Percentiles rank a stretch among this genome's conserved stretches.
These are phyloP conservation scores for Phaeolepiota aurea DNA, from an alignment of 768 basidiomycete genomes.

Conservation along the genomic window DNA sequence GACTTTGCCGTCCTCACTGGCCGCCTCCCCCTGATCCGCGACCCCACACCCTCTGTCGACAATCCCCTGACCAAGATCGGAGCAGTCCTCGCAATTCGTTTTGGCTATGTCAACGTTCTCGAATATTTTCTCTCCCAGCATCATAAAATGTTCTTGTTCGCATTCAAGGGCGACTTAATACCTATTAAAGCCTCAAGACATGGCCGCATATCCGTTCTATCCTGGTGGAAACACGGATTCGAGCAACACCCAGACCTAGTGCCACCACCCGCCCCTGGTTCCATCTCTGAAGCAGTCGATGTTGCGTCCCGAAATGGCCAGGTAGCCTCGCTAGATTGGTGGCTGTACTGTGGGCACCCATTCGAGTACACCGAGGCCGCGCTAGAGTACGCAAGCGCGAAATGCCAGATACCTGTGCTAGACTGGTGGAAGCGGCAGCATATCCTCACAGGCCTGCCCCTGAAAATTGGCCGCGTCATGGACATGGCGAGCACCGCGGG, in stretches of 20 bases:
- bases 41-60: conserved; percentile 41
- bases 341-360: conserved; percentile 55
- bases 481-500: conserved; percentile 80
- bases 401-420: conserved; percentile 66
- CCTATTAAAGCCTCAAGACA: conserved; percentile 73
- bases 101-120: conserved; percentile 70
- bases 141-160: conserved; percentile 51
- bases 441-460: conserved; percentile 36
- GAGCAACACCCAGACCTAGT: conserved; percentile 55
- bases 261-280: conserved; percentile 40
- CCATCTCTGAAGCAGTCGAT: conserved; percentile 66
- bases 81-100: conserved; percentile 57
- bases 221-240: conserved; percentile 72
- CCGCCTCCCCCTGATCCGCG: conserved; percentile 49
- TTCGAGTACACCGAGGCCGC: conserved; percentile 76
- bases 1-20: conserved; percentile 71
- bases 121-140: conserved; percentile 64
- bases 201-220: conserved; percentile 62
- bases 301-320: conserved; percentile 74
- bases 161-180: conserved; percentile 61
- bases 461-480: conserved; percentile 81
- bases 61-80: conserved; percentile 65
- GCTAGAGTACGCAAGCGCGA: conserved; percentile 72
- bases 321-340: conserved; percentile 74
- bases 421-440: conserved; percentile 78